A percentile compares a stretch with the other conserved stretches of the same genome.
Conservation (phyloP, 257 asterid species). For the Fraxinus excelsior region DNA sequence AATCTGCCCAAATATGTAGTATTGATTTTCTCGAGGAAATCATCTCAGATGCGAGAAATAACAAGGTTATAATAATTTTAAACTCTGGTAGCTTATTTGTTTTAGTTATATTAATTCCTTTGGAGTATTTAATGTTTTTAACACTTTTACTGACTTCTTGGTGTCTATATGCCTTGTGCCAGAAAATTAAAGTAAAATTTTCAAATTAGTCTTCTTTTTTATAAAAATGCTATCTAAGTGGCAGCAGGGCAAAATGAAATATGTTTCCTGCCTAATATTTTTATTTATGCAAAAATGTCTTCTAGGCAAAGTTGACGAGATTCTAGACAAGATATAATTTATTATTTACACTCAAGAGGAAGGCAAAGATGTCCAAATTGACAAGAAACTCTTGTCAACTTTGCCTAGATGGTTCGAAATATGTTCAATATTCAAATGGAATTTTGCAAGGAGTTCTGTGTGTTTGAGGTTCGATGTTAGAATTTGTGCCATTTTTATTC, state of each 20-base stretch:
- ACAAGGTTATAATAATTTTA: conserved; percentile 55
- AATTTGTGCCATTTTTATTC: neutral
- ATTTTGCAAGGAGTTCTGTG: neutral
- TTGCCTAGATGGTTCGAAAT: neutral
- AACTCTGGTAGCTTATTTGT: neutral
- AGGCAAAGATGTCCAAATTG: neutral
- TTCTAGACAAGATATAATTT: neutral
- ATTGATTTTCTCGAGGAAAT: conserved; percentile 63
- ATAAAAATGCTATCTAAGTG: too few relatives aligned
- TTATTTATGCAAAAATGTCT: neutral
- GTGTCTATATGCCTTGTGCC: neutral
- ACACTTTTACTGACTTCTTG: neutral
- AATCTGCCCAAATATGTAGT: conserved; percentile 49
- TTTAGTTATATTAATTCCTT: neutral
- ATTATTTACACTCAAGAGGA: neutral
- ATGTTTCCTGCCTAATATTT: neutral
- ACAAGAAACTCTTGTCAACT: neutral
- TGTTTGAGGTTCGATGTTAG: neutral
- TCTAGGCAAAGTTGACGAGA: neutral
- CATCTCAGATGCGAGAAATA: conserved; percentile 62
- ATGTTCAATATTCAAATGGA: neutral
- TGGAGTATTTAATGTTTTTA: neutral
- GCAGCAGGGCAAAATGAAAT: neutral
- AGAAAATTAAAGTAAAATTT: neutral
- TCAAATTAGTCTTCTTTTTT: neutral